Percentiles rank a stretch among this genome's conserved stretches.
Conservation (phyloP, 129 eudicot genomes). For the Flaveria trinervia region DNA sequence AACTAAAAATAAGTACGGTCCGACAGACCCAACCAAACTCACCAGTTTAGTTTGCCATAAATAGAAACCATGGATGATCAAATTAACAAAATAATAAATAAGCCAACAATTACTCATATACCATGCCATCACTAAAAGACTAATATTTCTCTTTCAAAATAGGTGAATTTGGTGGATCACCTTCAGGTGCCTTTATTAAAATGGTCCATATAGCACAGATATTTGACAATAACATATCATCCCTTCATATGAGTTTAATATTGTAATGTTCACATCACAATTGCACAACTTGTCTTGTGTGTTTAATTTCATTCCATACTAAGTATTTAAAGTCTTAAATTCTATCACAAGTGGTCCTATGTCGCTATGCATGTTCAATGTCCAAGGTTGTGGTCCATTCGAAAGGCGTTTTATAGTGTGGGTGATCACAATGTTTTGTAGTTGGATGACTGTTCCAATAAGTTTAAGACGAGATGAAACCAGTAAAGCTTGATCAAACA, state of each 20-base stretch:
- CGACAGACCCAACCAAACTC: too few relatives aligned
- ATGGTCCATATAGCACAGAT: conserved; percentile 13
- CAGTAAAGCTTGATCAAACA: not conserved
- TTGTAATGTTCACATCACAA: conserved; percentile 18
- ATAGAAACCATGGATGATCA: too few relatives aligned
- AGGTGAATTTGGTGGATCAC: conserved; percentile 6
- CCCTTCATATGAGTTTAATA: conserved; percentile 3
- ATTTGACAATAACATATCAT: conserved; percentile 17
- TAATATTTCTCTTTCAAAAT: too few relatives aligned
- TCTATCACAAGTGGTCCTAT: conserved; percentile 16
- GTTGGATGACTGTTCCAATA: not conserved
- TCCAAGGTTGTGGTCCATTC: not conserved
- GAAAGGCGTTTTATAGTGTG: not conserved
- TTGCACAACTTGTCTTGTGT: conserved; percentile 18
- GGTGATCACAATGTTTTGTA: too few relatives aligned
- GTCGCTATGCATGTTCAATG: not conserved
- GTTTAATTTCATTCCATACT: conserved; percentile 16
- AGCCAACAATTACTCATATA: too few relatives aligned
- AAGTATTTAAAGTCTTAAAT: not conserved
- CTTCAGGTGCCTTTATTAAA: conserved; percentile 26
- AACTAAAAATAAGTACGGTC: too few relatives aligned
- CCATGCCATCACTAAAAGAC: too few relatives aligned
- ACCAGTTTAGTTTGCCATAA: too few relatives aligned
- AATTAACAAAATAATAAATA: too few relatives aligned
- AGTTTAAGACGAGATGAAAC: not conserved